phyloP scores from a whole-genome alignment of 768 basidiomycete species.

The Trichaptum fuscoviolaceum region DNA sequence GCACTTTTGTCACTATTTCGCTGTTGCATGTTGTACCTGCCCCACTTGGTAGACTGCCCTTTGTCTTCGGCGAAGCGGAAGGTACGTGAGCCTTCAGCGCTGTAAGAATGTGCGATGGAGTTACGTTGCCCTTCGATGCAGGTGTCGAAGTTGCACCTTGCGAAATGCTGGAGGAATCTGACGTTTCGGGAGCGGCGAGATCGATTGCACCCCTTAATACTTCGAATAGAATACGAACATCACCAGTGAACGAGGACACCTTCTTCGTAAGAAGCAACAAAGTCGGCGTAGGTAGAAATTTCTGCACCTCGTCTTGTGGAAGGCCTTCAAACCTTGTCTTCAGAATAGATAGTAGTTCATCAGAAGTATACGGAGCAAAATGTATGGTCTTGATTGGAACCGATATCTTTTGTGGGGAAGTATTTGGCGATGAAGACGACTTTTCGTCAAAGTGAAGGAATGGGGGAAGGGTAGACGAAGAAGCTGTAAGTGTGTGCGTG shows the following conservation, averaged over 20 bases:
- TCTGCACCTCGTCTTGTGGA: conserved; percentile 34
- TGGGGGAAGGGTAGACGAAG: conserved; percentile 26
- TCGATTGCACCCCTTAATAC: conserved; percentile 79
- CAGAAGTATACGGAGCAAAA: conserved; percentile 73
- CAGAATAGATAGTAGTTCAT: conserved; percentile 66
- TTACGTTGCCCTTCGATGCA: conserved; percentile 31
- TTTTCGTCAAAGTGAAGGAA: not conserved
- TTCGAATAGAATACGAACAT: conserved; percentile 76
- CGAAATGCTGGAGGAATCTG: conserved; percentile 14
- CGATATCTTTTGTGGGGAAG: conserved; percentile 14
- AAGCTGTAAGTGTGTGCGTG: conserved; percentile 75
- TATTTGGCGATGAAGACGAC: conserved; percentile 31
- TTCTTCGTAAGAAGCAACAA: conserved; percentile 74
- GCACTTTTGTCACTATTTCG: conserved; percentile 62
- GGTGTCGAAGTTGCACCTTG: conserved; percentile 29
- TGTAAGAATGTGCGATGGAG: conserved; percentile 62
- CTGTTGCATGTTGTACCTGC: conserved; percentile 34
- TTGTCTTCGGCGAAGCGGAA: conserved; percentile 27
- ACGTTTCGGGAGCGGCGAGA: conserved; percentile 39
- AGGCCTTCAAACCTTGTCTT: conserved; percentile 56
- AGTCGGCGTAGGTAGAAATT: conserved; percentile 58
- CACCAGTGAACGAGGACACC: conserved; percentile 75
- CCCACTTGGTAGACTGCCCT: conserved; percentile 18
- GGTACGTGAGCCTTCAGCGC: conserved; percentile 68
- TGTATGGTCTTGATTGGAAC: conserved; percentile 56